These are phyloP conservation scores for Paracoccidioides brasiliensis DNA, from an alignment of 2,329 filamentous ascomycete genomes.

Conservation along the genomic window DNA sequence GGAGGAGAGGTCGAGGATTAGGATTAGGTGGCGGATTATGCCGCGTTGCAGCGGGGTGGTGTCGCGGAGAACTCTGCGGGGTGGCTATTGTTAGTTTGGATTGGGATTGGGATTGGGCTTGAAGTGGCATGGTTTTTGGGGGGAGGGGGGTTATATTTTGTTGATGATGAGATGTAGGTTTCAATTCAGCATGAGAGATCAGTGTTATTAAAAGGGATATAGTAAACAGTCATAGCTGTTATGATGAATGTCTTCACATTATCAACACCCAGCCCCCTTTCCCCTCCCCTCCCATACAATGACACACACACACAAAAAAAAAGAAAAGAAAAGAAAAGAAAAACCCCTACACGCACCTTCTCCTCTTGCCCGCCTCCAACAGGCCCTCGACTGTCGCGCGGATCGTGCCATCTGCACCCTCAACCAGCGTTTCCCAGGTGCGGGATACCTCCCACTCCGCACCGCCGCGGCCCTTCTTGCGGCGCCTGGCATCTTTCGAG, in stretches of 20 bases:
- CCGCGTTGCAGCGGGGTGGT: constrained; percentile 91
- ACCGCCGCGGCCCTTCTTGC: constrained; percentile 27
- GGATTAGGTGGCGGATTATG: constrained; percentile 89
- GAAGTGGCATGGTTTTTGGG: constrained; percentile 2
- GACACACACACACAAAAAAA: too few relatives aligned
- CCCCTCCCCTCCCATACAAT: background rate
- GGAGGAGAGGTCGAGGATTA: constrained; percentile 82
- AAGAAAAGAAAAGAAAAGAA: too few relatives aligned
- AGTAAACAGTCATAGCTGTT: background rate
- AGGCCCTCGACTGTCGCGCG: constrained; percentile 57
- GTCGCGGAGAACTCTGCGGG: constrained; percentile 62
- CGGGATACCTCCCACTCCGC: constrained; percentile 36
- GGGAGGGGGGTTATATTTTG: too few relatives aligned
- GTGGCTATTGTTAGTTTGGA: background rate
- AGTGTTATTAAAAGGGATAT: background rate
- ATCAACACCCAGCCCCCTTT: too few relatives aligned
- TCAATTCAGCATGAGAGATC: too few relatives aligned
- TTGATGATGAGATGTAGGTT: too few relatives aligned
- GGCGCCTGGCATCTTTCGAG: constrained; percentile 16
- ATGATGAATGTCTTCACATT: too few relatives aligned
- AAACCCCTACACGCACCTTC: constrained; percentile 34
- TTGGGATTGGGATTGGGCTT: background rate
- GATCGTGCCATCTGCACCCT: constrained; percentile 67
- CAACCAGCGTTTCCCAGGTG: constrained; percentile 56
- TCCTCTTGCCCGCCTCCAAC: constrained; percentile 71